Percentiles rank a stretch among this genome's conserved stretches.
These are phyloP conservation scores for Sporothrix schenckii DNA, from an alignment of 2,329 filamentous ascomycete species.

Conservation along the genomic window DNA sequence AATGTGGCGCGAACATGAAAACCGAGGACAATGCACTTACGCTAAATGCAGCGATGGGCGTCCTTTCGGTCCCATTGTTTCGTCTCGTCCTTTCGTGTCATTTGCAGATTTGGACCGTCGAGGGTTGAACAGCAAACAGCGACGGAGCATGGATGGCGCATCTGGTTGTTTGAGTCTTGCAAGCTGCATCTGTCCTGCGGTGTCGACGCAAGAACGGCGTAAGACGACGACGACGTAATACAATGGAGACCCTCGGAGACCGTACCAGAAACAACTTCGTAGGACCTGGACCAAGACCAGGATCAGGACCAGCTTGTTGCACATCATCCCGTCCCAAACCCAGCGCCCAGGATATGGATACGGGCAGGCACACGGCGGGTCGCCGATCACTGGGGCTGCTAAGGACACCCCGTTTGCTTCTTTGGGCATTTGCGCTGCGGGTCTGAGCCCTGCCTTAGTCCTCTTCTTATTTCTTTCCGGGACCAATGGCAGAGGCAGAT, in stretches of 20 bases:
- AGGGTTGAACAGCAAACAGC: not conserved
- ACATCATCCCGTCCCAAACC: constrained; percentile 10
- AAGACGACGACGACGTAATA: too few species aligned
- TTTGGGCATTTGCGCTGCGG: not conserved
- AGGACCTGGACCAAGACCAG: not conserved
- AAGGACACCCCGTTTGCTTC: constrained; percentile 2
- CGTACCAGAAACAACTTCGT: too few species aligned
- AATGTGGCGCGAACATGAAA: not conserved
- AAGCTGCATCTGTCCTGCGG: not conserved
- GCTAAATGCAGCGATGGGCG: not conserved
- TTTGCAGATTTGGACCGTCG: not conserved
- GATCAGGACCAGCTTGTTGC: not conserved
- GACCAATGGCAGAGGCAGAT: constrained; percentile 12
- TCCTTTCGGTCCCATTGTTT: not conserved
- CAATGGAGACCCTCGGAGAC: too few species aligned
- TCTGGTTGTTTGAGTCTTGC: too few species aligned
- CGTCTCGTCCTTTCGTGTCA: not conserved
- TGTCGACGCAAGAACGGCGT: too few species aligned
- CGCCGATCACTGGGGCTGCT: constrained; percentile 19
- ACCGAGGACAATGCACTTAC: not conserved
- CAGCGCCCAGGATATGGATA: constrained; percentile 20
- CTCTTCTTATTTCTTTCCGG: constrained; percentile 9
- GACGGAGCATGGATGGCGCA: not conserved
- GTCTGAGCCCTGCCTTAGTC: not conserved
- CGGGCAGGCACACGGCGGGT: constrained; percentile 6